These are phyloP conservation scores for Parafenestella ontariensis DNA, from an alignment of 2,329 filamentous ascomycete genomes.

Conservation along the genomic window DNA sequence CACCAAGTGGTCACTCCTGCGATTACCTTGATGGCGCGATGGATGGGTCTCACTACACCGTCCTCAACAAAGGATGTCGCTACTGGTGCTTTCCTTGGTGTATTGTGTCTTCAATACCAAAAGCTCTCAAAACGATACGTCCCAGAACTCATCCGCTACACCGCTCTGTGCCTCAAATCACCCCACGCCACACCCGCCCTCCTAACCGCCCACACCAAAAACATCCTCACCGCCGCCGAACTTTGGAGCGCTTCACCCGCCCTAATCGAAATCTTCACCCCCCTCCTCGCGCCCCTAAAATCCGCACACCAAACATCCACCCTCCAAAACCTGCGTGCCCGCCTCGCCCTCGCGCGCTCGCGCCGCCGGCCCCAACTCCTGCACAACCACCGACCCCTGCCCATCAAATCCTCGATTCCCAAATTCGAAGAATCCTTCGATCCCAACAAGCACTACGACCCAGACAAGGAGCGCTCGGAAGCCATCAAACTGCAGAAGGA, in stretches of 20 bases:
- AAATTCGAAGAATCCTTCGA: conserved; percentile 97
- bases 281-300: conserved; percentile 53
- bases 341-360: conserved; percentile 68
- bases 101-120: conserved; percentile 83
- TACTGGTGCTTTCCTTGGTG: conserved; percentile 79
- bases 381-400: conserved; percentile 85
- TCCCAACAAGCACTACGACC: conserved; percentile 96
- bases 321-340: conserved; percentile 67
- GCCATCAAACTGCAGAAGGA: conserved; percentile 83
- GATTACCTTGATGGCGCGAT: conserved; percentile 82
- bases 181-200: conserved; percentile 54
- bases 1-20: conserved; percentile 93
- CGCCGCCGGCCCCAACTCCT: conserved; percentile 81
- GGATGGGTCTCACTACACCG: conserved; percentile 78
- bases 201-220: conserved; percentile 66
- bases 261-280: conserved; percentile 80
- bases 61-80: conserved; percentile 70
- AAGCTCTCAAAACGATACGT: conserved; percentile 83
- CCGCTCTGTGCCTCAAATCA: conserved; percentile 70
- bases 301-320: conserved; percentile 51
- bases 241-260: conserved; percentile 76
- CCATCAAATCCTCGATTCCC: conserved; percentile 86
- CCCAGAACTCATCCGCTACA: conserved; percentile 85
- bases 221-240: conserved; percentile 73
- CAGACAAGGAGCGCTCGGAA: conserved; percentile 87